Conservation (phyloP, 192 early-diverging fungal species). For the Coemansia reversa region DNA sequence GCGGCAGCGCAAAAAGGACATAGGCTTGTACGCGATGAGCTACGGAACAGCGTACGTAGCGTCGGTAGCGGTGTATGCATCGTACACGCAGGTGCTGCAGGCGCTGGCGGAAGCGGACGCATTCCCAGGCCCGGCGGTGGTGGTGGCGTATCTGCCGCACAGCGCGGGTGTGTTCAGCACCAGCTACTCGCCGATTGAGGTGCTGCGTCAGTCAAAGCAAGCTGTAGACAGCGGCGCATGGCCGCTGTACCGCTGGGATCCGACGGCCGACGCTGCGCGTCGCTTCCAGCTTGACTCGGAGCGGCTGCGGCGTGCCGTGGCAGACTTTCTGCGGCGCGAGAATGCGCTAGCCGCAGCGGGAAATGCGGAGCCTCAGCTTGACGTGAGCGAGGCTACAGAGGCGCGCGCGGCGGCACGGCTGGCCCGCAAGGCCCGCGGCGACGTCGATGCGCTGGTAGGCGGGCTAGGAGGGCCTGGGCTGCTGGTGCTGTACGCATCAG, state of each 20-base stretch:
- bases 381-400: conserved; percentile 65
- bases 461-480: conserved; percentile 75
- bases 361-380: conserved; percentile 62
- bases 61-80: conserved; percentile 82
- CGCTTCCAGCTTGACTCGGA: conserved; percentile 70
- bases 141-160: conserved; percentile 83
- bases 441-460: conserved; percentile 67
- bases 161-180: conserved; percentile 48
- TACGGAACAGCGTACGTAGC: conserved; percentile 90
- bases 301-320: conserved; percentile 65
- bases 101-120: conserved; percentile 89
- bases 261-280: conserved; percentile 56
- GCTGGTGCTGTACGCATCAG: conserved; percentile 86
- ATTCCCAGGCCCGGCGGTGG: conserved; percentile 83
- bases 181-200: conserved; percentile 63
- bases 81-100: conserved; percentile 84
- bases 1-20: conserved; percentile 84
- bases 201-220: conserved; percentile 85
- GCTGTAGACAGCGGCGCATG: conserved; percentile 88
- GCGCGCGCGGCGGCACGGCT: conserved; percentile 54
- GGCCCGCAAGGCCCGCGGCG: conserved; percentile 64
- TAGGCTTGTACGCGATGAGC: conserved; percentile 95
- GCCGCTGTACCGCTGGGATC: conserved; percentile 96
- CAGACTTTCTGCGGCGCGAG: conserved; percentile 81
- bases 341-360: conserved; percentile 79